Percentiles rank a stretch among this genome's conserved stretches.
Conservation (phyloP, 441 rosid species). For the Populus trichocarpa region DNA sequence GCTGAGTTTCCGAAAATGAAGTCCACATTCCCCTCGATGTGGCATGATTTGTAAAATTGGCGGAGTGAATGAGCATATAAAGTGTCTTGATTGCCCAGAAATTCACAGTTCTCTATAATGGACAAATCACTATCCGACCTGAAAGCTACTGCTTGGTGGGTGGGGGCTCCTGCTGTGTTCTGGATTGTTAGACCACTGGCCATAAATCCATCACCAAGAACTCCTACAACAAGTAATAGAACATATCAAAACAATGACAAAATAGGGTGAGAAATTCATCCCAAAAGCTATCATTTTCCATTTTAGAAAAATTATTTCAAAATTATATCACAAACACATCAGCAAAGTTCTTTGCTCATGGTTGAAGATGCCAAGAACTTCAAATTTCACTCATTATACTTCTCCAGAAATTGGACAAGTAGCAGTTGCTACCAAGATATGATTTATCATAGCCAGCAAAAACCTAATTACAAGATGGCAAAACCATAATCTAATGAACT, state of each 20-base stretch:
- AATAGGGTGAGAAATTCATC: not conserved
- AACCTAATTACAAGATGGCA: not conserved
- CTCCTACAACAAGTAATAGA: conserved; percentile 40
- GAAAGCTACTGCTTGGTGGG: conserved; percentile 93
- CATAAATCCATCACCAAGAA: conserved; percentile 92
- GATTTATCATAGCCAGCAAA: not conserved
- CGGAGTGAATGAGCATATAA: conserved; percentile 86
- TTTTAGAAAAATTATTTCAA: not conserved
- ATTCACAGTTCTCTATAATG: conserved; percentile 70
- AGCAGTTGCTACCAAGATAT: not conserved
- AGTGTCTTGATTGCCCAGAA: conserved; percentile 89
- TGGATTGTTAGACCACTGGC: conserved; percentile 71
- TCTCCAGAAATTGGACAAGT: not conserved
- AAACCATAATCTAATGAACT: too few species aligned
- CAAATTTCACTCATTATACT: not conserved
- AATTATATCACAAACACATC: not conserved
- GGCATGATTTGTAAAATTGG: conserved; percentile 79
- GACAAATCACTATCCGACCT: conserved; percentile 84
- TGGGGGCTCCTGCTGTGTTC: conserved; percentile 82
- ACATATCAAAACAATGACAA: not conserved
- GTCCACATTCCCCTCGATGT: conserved; percentile 79
- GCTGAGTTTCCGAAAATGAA: conserved; percentile 92
- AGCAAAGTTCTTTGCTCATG: not conserved
- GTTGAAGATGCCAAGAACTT: not conserved
- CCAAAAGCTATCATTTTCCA: not conserved